Evolutionary conservation across 352 stramenopile genomes (phyloP).

Genomic region (Peronosclerospora sorghi): DNA sequence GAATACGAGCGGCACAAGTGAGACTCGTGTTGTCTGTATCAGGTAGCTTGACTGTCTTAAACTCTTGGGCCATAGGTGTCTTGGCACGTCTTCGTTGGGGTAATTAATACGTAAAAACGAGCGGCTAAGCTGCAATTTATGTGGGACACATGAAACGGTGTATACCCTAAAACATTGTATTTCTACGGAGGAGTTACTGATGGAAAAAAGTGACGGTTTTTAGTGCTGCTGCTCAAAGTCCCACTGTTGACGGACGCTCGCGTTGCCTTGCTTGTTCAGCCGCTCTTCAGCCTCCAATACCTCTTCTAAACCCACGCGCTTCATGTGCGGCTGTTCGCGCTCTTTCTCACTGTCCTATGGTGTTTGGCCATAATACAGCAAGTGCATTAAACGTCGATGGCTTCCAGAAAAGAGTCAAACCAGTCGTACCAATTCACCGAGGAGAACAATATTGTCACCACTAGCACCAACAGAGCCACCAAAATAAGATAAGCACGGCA

Average conservation of each 20-base stretch:
- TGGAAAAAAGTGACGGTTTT: not conserved
- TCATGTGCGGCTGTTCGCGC: slow-evolving; percentile 72
- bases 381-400: not conserved
- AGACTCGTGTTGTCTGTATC: slow-evolving; percentile 84
- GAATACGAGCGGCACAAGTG: slow-evolving; percentile 70
- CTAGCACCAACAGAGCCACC: slow-evolving; percentile 19
- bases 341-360: slow-evolving; percentile 71
- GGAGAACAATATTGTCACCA: slow-evolving; percentile 81
- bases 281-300: slow-evolving; percentile 73
- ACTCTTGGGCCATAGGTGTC: slow-evolving; percentile 26
- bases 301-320: slow-evolving; percentile 63
- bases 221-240: slow-evolving; percentile 60
- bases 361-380: not conserved
- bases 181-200: too few species aligned
- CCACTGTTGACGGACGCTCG: slow-evolving; percentile 74
- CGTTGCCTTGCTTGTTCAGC: slow-evolving; percentile 45
- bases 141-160: not conserved
- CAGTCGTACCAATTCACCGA: slow-evolving; percentile 60
- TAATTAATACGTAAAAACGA: slow-evolving; percentile 4
- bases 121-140: slow-evolving; percentile 9
- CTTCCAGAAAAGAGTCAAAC: too few species aligned
- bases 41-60: slow-evolving; percentile 47
- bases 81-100: not conserved
- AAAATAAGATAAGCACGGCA: not conserved
- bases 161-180: too few species aligned